Percentiles rank a stretch among this genome's conserved stretches.
Conservation (phyloP, 768 basidiomycete genomes). For the Psilocybe azurescens region DNA sequence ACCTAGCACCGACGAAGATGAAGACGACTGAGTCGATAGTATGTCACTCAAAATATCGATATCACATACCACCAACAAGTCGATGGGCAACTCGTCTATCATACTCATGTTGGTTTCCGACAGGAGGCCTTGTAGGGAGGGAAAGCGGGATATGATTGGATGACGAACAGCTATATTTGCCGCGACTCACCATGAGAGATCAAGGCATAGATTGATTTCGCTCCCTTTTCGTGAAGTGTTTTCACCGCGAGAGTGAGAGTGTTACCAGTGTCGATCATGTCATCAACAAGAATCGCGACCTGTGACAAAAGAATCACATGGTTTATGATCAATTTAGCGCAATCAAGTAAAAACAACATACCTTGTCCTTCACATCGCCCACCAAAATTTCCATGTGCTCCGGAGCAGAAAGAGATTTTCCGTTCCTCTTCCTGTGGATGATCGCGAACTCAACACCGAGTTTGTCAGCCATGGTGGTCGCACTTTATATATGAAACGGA, state of each 20-base stretch:
- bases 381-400: conserved; percentile 94
- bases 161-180: neutral
- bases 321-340: neutral
- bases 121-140: conserved; percentile 65
- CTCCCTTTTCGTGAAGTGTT: conserved; percentile 90
- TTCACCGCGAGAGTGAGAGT: conserved; percentile 87
- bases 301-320: conserved; percentile 31
- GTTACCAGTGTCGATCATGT: conserved; percentile 96
- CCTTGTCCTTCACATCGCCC: conserved; percentile 93
- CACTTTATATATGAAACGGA: conserved; percentile 50
- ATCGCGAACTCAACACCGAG: conserved; percentile 94
- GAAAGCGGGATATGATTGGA: conserved; percentile 3
- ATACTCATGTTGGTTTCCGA: conserved; percentile 75
- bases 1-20: conserved; percentile 51
- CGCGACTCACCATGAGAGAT: conserved; percentile 82
- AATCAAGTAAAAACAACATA: conserved; percentile 22
- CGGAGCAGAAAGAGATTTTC: conserved; percentile 64
- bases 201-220: conserved; percentile 82
- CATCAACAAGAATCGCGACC: conserved; percentile 96
- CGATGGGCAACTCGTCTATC: conserved; percentile 76
- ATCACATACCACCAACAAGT: conserved; percentile 80
- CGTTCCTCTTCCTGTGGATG: conserved; percentile 89
- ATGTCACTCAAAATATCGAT: neutral
- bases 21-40: neutral
- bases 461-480: conserved; percentile 94